Conservation (phyloP, 139 green algal genomes). For the Haematococcus sp. region DNA sequence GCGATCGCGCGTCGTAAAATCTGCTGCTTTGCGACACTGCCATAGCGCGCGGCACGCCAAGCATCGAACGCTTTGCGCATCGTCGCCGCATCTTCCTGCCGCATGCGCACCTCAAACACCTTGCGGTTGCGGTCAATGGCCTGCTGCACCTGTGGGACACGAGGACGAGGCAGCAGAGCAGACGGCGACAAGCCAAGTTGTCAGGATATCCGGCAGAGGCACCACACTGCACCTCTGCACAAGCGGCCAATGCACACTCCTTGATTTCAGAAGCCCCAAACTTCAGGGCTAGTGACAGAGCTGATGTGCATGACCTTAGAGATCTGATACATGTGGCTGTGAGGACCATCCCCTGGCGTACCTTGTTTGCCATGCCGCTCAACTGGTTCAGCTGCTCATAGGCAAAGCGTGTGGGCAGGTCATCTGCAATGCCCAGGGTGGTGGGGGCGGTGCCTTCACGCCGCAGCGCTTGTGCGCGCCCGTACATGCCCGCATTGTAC, state of each 20-base stretch:
- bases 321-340: too few species aligned
- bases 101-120: slow-evolving; percentile 62
- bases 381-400: slow-evolving; percentile 76
- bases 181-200: too few species aligned
- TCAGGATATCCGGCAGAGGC: too few species aligned
- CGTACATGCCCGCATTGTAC: slow-evolving; percentile 55
- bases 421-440: slow-evolving; percentile 63
- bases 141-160: slow-evolving; percentile 59
- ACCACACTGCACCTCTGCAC: too few species aligned
- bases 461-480: slow-evolving; percentile 35
- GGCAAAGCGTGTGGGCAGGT: slow-evolving; percentile 72
- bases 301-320: too few species aligned
- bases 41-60: slow-evolving; percentile 43
- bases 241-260: too few species aligned
- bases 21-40: slow-evolving; percentile 47
- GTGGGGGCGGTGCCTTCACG: slow-evolving; percentile 44
- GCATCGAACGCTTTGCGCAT: slow-evolving; percentile 45
- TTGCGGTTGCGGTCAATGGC: slow-evolving; percentile 77
- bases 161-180: too few species aligned
- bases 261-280: too few species aligned
- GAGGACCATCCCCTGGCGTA: slow-evolving; percentile 24
- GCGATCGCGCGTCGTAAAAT: slow-evolving; percentile 40
- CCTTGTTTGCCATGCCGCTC: slow-evolving; percentile 80
- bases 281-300: too few species aligned
- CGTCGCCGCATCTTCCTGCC: slow-evolving; percentile 36